phyloP scores from a whole-genome alignment of 1,284 basidiomycete genomes.

The Tylopilus sp. region DNA sequence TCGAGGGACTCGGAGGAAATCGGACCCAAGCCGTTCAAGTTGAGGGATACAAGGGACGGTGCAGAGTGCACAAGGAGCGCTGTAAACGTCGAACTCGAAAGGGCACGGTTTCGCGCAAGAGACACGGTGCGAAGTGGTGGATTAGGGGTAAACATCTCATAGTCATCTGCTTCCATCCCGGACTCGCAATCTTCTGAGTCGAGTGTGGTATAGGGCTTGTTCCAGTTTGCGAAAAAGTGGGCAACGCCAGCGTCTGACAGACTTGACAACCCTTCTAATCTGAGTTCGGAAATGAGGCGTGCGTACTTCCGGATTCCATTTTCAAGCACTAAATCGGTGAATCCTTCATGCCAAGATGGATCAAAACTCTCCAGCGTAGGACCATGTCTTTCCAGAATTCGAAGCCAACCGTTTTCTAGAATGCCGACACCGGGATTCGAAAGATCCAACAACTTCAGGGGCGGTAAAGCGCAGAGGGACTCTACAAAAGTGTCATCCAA shows the following conservation, averaged over 20 bases:
- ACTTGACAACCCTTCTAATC: slow-evolving; percentile 55
- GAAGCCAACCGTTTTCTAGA: slow-evolving; percentile 56
- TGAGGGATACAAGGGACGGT: slow-evolving; percentile 54
- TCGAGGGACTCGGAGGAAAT: slow-evolving; percentile 56
- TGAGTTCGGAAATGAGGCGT: slow-evolving; percentile 51
- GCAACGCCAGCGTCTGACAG: slow-evolving; percentile 70
- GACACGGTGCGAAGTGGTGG: slow-evolving; percentile 51
- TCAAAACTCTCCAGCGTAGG: slow-evolving; percentile 49
- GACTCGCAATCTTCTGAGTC: slow-evolving; percentile 16
- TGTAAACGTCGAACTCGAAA: slow-evolving; percentile 56
- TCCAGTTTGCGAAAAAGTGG: slow-evolving; percentile 54
- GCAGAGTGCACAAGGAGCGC: slow-evolving; percentile 75
- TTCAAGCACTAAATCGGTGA: slow-evolving; percentile 57
- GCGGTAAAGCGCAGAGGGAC: slow-evolving; percentile 46
- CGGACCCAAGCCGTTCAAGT: slow-evolving; percentile 57
- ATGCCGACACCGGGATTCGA: slow-evolving; percentile 51
- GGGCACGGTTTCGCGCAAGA: slow-evolving; percentile 58
- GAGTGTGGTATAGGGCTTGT: slow-evolving; percentile 7
- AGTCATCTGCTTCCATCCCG: slow-evolving; percentile 22
- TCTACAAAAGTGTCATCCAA: slow-evolving; percentile 64
- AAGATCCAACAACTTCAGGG: slow-evolving; percentile 58
- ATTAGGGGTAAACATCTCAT: slow-evolving; percentile 32
- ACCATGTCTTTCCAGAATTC: slow-evolving; percentile 48
- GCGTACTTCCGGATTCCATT: slow-evolving; percentile 60
- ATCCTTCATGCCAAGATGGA: slow-evolving; percentile 58